A percentile compares a stretch with the other conserved stretches of the same genome.
Evolutionary conservation across 805 yeast genomes (phyloP).

Genomic region (Cyberlindnera maclurae): DNA sequence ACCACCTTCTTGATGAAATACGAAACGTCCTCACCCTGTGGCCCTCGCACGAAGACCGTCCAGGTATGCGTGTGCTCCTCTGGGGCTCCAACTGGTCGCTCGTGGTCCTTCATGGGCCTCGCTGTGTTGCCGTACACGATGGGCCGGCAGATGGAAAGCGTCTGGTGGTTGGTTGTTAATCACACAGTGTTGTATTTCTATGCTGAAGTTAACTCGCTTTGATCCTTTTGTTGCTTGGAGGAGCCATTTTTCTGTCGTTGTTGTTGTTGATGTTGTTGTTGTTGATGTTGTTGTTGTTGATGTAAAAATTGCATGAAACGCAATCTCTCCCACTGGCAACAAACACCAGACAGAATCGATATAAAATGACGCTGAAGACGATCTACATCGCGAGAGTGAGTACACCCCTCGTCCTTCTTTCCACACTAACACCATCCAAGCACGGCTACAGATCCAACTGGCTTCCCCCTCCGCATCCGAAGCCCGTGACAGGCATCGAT

Average conservation of each 20-base stretch:
- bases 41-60: slow-evolving; percentile 87
- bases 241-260: background rate
- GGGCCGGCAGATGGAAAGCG: slow-evolving; percentile 69
- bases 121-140: slow-evolving; percentile 79
- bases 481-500: slow-evolving; percentile 82
- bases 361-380: slow-evolving; percentile 45
- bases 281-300: too few relatives aligned
- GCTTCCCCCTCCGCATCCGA: slow-evolving; percentile 65
- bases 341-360: too few relatives aligned
- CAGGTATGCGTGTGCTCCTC: slow-evolving; percentile 90
- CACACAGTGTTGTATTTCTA: too few relatives aligned
- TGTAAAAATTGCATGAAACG: too few relatives aligned
- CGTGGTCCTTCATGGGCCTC: slow-evolving; percentile 49
- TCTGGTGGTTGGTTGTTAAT: slow-evolving; percentile 31
- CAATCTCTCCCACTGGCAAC: too few relatives aligned
- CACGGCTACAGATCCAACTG: slow-evolving; percentile 92
- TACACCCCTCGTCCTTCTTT: background rate
- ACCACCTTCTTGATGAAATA: slow-evolving; percentile 84
- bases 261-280: too few relatives aligned
- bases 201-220: too few relatives aligned
- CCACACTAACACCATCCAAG: slow-evolving; percentile 16
- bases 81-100: slow-evolving; percentile 57
- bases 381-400: slow-evolving; percentile 57
- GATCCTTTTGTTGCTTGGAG: slow-evolving; percentile 14
- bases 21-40: slow-evolving; percentile 70